Evolutionary conservation across 2,329 filamentous ascomycete genomes (phyloP), one percentile per base, ranked within the genome.

Genomic region (Aspergillus candidus): DNA sequence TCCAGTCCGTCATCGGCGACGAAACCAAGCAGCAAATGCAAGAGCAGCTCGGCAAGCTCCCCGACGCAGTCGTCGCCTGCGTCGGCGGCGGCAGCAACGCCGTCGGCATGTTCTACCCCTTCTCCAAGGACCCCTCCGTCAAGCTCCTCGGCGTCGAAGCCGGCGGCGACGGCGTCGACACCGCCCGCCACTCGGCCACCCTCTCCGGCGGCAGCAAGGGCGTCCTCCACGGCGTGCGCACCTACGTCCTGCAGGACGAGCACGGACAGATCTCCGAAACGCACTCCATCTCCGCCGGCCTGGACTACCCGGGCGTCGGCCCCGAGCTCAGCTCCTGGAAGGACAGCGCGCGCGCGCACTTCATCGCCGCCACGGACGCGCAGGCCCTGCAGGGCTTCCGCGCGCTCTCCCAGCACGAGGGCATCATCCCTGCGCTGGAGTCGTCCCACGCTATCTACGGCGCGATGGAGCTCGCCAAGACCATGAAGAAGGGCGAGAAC

Each of bases 21-120:
- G 93, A 98, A 75, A 96, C 93, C 35, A 95, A 93, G 74, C 72
- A 83, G 57, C 91, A 97, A 72, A 90, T 98, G 84, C 74, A 81
- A 50, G 82, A 84, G 63, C 82, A 87, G 67, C 82, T 84, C 38
- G 88, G 88, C 54, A 91, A 93, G 71, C 81, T 98, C 2, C 93
- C 93, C 4, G 93, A 98, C 57, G 93, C 90, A 1, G 90, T 98
- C 15, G 88, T 98, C 12, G 93, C 93, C 8, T 98, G 93, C 61
- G 93, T 98, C 11, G 93, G 93, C 44, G 93, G 93, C 55, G 93
- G 93, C 47, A 90, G 84, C 65, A 98, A 98, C 65, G 93, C 93
- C 2, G 84, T 86, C 3, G 93, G 93, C 71, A 98, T 97, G 90
- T 98, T 98, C 74, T 94, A 91, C 69, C 93, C 93, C 41, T 98